phyloP scores from a whole-genome alignment of 345 rosid species.

The Salix koriyanagi region DNA sequence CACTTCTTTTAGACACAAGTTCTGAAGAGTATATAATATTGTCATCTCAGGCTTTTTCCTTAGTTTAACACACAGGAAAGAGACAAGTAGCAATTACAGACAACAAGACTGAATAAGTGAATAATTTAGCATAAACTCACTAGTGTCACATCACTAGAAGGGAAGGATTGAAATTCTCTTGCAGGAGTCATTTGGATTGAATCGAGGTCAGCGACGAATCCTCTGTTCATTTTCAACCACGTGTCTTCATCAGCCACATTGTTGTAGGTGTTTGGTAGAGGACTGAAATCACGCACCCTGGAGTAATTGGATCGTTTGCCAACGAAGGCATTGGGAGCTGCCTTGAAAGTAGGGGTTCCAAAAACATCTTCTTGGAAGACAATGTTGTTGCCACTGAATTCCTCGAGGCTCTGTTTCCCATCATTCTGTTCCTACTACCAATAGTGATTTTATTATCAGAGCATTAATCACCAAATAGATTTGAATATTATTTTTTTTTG shows the following conservation, averaged over 20 bases:
- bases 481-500: neutral
- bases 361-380: conserved; percentile 40
- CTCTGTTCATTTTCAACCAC: conserved; percentile 89
- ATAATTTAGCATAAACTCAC: conserved; percentile 43
- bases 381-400: conserved; percentile 36
- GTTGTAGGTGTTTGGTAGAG: conserved; percentile 70
- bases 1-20: neutral
- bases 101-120: neutral
- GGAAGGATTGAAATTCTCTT: conserved; percentile 59
- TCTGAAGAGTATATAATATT: neutral
- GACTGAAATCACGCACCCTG: conserved; percentile 61
- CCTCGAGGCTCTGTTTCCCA: conserved; percentile 37
- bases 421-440: conserved; percentile 27
- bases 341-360: conserved; percentile 59
- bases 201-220: conserved; percentile 78
- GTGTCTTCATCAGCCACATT: conserved; percentile 91
- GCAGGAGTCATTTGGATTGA: conserved; percentile 70
- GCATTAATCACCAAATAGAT: neutral
- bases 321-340: conserved; percentile 63
- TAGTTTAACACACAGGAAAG: neutral
- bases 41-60: neutral
- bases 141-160: conserved; percentile 40
- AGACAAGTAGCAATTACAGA: neutral
- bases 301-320: conserved; percentile 67
- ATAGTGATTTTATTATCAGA: conserved; percentile 3